Base-by-base conservation (phyloP, 257 asterid species). In the Rehmannia glutinosa region DNA sequence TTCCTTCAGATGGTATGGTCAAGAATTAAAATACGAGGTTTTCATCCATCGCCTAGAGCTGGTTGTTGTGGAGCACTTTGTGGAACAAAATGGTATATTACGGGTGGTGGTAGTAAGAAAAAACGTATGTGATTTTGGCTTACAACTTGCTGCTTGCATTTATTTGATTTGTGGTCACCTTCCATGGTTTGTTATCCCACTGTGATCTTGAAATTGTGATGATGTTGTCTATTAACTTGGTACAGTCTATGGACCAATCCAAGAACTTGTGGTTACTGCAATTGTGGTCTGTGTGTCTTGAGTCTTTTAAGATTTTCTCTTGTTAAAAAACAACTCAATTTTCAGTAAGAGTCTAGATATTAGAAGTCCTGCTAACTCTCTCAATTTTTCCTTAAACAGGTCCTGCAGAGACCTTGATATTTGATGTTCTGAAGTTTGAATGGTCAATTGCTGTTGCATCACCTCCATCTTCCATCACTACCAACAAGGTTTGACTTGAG, bases 41-140 rank as follows among this genome's bases (percentile, higher is more conserved):
- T 85, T 61, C 99, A 91, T 79, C 99, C 99, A 60, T 88, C 97
- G 12, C 97, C 99, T 66, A 82, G 99, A 84, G 91, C 97, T 72
- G 99, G 99, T 38, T 91, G 97, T 74, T 85, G 99, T 41, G 96
- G 99, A 62, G 97, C 92, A 61, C 95, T 94, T 21, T 85, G 84
- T 71, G 97, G 97, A 72, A 81, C 96, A 46, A 94, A 87, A 84
- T 94, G 97, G 97, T 91, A 91, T 71, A 91, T 94, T 69, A 84
- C 96, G 8, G 99, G 97, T 27, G 99, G 99, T 70, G 97, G 97
- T 69, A 90, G 95, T 89, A 88, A 74, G 86, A 94, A 87, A 82
- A 94, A 80, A 64, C 77, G 99, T 94, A 88, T 21, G 93, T 64
- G 47, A 66, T 23, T 41, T 21, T 3, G 24, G 25, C 71, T 67